These are phyloP conservation scores for Acephala macrosclerotiorum DNA, from an alignment of 2,329 filamentous ascomycete species.

Conservation along the genomic window DNA sequence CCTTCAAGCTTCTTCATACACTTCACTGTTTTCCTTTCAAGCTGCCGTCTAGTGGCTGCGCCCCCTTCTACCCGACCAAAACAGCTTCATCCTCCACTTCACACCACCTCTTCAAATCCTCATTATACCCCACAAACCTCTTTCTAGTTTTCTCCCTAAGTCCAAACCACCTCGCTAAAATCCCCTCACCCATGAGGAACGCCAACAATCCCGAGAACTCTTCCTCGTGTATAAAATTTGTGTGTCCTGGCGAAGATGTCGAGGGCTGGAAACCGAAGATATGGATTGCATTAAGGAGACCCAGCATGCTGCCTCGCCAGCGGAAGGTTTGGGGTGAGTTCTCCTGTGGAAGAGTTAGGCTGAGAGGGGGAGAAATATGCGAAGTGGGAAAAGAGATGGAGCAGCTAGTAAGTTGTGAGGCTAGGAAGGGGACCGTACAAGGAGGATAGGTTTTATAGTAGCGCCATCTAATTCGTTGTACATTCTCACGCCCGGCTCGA, in stretches of 20 bases:
- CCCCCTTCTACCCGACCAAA: too few relatives aligned
- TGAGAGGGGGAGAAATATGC: neutral
- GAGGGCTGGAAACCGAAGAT: conserved; percentile 14
- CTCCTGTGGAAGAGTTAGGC: conserved; percentile 4
- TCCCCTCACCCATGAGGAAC: neutral
- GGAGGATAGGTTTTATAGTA: neutral
- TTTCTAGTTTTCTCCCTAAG: conserved; percentile 2
- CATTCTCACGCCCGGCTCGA: conserved; percentile 7
- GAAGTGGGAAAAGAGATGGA: neutral
- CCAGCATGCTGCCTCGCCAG: conserved; percentile 9
- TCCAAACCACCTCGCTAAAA: conserved; percentile 4
- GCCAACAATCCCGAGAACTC: conserved; percentile 5
- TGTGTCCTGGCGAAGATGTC: neutral
- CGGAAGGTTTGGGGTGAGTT: conserved; percentile 13
- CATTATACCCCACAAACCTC: conserved; percentile 4
- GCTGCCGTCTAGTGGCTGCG: too few relatives aligned
- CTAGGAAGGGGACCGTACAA: neutral
- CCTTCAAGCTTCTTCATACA: too few relatives aligned
- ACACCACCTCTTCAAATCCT: conserved; percentile 17
- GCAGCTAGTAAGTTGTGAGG: too few relatives aligned
- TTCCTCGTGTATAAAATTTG: conserved; percentile 14
- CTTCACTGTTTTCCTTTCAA: too few relatives aligned
- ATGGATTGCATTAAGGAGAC: conserved; percentile 12
- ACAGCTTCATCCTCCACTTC: neutral
- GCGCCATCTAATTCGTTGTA: neutral